Evolutionary conservation across 768 basidiomycete genomes (phyloP), one percentile per base, ranked within the genome.

Genomic region (Sarcodon aspratus): DNA sequence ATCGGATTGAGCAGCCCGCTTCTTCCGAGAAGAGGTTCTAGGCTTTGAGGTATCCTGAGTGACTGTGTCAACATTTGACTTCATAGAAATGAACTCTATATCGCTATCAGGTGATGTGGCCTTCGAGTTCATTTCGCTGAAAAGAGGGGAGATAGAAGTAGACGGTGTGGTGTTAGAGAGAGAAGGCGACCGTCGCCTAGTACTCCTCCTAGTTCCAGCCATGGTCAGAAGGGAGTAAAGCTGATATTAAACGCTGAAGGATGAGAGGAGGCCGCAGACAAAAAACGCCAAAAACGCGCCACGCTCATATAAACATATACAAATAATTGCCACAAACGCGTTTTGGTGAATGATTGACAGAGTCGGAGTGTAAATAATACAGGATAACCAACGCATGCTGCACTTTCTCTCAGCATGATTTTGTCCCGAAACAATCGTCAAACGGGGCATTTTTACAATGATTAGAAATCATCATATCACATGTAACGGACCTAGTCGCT

Each of bases 21-120:
- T 53, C 36, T 44, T 49, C 40, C 51, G 48, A 9, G 35, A 42
- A n/a, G 33, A 17, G 17, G 53, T 38, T 15, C 33, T 48, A 64
- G 7, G 32, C 65, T 55, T 45, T 73, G 61, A 6, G 57, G 48
- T 1, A 59, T 65, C 31, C 73, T 70, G 44, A 18, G 12, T 31
- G 48, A 37, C 9, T 40, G 42, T 34, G 17, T 21, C 12, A 46
- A 21, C 40, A 45, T 44, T 27, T 45, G 34, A 44, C 9, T 44
- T 44, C 46, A 46, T 12, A 10, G 34, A 21, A n/a, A 49, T 31
- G 32, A 61, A 63, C 36, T 60, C 56, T 35, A 55, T 46, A 35
- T 65, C 66, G 21, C 78, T 79, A 37, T 64, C 64, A 55, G 80
- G 79, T 46, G 79, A 79, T 56, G 62, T 59, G 57, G 70, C 64